Base-by-base conservation (phyloP, 2,329 filamentous ascomycete genomes). In the Ophiognomonia clavigignenti-juglandacearum region DNA sequence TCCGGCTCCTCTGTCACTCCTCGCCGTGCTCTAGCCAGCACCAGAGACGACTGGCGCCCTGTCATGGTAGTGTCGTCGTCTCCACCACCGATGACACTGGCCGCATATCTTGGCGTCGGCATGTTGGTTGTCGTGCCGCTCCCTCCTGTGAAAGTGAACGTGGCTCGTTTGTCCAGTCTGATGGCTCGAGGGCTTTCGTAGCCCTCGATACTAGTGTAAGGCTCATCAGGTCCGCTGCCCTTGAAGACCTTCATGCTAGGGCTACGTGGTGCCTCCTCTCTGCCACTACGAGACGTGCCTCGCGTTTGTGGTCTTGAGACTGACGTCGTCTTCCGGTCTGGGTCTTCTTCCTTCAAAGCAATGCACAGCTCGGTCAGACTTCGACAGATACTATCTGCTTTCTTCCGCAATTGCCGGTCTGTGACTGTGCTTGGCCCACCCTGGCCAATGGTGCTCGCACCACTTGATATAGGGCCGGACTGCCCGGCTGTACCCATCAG, bases 291-390 rank as follows among this genome's bases (percentile, higher is more conserved):
- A 13, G 40, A 37, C 10, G 26, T 58, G 38, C 61, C 59, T 4
- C 55, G 47, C 16, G 49, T 41, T 9, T 52, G 47, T 27, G 46
- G 43, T 31, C 48, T 45, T 18, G 46, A 47, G 35, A 63, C 54
- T 7, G 56, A 48, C 6, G 53, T 47, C 20, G 50, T 52, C 53
- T 70, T 71, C 16, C 55, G 53, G 43, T 67, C 66, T 2, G 62
- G 59, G 4, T 61, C 62, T 34, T 81, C 78, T 53, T 88, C 86
- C 24, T 83, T 83, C 45, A 98, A 71, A 1, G 90, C 87, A 47
- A 98, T 78, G 61, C 89, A 96, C 6, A 98, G 74, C 64, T 98
- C 93, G 0, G 92, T 97, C 54, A 98, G 70, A 59, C 87, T 93
- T 45, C 92, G 85, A 63, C 93, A 97, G 61, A 98, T 82, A 60